These are phyloP conservation scores for Mycena epipterygia DNA, from an alignment of 768 basidiomycete genomes.

Conservation along the genomic window DNA sequence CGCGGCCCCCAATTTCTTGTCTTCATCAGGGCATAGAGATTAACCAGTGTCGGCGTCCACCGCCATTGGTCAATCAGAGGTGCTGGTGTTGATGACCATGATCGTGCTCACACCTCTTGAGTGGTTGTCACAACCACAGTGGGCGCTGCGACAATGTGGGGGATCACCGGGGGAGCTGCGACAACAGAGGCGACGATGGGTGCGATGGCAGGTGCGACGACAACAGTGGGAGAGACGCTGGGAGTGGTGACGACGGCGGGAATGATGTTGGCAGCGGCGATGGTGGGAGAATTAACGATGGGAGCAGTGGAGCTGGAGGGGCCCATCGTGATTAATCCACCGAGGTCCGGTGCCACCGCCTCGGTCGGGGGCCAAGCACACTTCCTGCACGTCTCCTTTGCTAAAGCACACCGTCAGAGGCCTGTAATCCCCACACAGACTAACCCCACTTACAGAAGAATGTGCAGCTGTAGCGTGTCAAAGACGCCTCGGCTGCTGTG, in stretches of 20 bases:
- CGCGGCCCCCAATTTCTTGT: neutral
- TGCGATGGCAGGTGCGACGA: too few species aligned
- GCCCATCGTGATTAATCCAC: too few species aligned
- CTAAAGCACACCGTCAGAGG: neutral
- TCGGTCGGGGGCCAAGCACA: neutral
- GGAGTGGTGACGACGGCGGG: too few species aligned
- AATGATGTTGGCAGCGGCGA: too few species aligned
- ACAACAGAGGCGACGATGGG: too few species aligned
- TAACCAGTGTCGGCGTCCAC: neutral
- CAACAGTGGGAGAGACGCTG: too few species aligned
- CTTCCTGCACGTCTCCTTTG: neutral
- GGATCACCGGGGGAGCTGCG: too few species aligned
- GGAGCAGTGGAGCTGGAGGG: too few species aligned
- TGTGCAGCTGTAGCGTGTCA: constrained; percentile 6
- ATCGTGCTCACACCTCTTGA: too few species aligned
- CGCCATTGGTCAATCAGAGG: neutral
- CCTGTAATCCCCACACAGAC: neutral
- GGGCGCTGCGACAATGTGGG: neutral
- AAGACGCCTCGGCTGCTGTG: neutral
- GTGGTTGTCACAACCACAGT: too few species aligned
- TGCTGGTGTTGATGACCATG: neutral
- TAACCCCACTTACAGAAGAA: constrained; percentile 3
- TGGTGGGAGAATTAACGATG: too few species aligned
- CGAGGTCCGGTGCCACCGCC: too few species aligned
- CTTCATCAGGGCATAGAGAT: neutral